phyloP scores from a whole-genome alignment of 768 basidiomycete genomes.

The Nidularia pulvinata region DNA sequence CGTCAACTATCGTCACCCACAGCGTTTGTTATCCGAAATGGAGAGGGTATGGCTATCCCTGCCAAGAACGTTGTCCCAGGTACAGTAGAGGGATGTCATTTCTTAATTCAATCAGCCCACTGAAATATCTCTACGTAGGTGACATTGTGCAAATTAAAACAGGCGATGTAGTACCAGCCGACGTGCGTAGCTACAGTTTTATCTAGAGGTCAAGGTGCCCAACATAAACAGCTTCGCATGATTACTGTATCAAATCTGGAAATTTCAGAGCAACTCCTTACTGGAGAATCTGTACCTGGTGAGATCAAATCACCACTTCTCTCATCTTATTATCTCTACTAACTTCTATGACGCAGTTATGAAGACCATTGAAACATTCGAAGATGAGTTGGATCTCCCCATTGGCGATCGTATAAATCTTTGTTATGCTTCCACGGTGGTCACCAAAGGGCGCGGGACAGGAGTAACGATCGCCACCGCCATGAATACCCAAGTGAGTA shows the following conservation, averaged over 20 bases:
- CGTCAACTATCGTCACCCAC: slow-evolving; percentile 46
- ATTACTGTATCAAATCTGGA: slow-evolving; percentile 45
- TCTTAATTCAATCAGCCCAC: background rate
- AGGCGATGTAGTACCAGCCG: slow-evolving; percentile 43
- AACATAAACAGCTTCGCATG: slow-evolving; percentile 29
- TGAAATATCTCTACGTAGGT: slow-evolving; percentile 13
- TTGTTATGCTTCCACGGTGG: slow-evolving; percentile 39
- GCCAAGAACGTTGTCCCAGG: slow-evolving; percentile 41
- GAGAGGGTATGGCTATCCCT: slow-evolving; percentile 35
- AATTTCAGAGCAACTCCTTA: slow-evolving; percentile 49
- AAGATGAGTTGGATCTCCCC: slow-evolving; percentile 27
- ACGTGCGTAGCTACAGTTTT: slow-evolving; percentile 20
- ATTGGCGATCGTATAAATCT: slow-evolving; percentile 43
- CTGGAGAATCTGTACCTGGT: slow-evolving; percentile 51
- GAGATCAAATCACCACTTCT: background rate
- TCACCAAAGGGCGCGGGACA: slow-evolving; percentile 47
- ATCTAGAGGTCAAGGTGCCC: background rate
- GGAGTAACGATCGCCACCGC: slow-evolving; percentile 47
- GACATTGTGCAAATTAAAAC: slow-evolving; percentile 36
- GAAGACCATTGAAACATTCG: slow-evolving; percentile 31
- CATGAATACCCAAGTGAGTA: slow-evolving; percentile 49
- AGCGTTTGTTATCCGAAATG: slow-evolving; percentile 40
- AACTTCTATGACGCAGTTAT: slow-evolving; percentile 18
- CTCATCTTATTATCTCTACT: background rate
- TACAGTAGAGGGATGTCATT: slow-evolving; percentile 2